Conservation (phyloP, 2,329 filamentous ascomycete genomes). For the Chrysoporthe deuterocubensis region DNA sequence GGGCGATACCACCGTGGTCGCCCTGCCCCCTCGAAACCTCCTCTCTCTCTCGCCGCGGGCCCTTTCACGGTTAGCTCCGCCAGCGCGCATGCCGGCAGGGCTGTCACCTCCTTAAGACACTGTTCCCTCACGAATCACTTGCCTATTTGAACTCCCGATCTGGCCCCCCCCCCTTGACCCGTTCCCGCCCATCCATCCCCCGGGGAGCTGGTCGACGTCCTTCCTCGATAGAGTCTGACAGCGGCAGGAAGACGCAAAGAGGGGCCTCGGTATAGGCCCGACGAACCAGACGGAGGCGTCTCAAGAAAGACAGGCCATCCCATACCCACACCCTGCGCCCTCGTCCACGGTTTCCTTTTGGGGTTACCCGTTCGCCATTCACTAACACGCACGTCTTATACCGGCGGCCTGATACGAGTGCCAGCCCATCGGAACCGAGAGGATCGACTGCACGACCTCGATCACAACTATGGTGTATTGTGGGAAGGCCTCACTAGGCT, state of each 20-base stretch:
- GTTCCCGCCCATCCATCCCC: neutral
- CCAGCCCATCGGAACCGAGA: neutral
- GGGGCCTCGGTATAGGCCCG: slow-evolving; percentile 3
- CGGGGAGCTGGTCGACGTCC: neutral
- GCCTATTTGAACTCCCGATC: slow-evolving; percentile 13
- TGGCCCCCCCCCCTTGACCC: neutral
- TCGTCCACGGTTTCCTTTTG: slow-evolving; percentile 5
- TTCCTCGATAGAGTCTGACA: slow-evolving; percentile 8
- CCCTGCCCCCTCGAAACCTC: neutral
- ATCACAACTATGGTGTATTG: slow-evolving; percentile 55
- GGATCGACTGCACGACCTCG: slow-evolving; percentile 3
- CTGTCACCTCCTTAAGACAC: neutral
- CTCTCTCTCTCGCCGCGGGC: neutral
- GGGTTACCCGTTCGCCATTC: neutral
- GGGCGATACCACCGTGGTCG: neutral
- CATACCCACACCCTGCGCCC: neutral
- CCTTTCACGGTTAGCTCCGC: slow-evolving; percentile 1
- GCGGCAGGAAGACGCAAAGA: slow-evolving; percentile 7
- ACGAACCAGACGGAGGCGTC: slow-evolving; percentile 2
- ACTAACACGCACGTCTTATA: neutral
- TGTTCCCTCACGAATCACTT: slow-evolving; percentile 2
- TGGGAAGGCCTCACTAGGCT: slow-evolving; percentile 60
- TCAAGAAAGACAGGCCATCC: neutral
- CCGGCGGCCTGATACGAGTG: neutral
- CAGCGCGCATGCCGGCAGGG: neutral